These are phyloP conservation scores for Arthrobotrys sinensis DNA, from an alignment of 2,329 filamentous ascomycete species.

Conservation along the genomic window DNA sequence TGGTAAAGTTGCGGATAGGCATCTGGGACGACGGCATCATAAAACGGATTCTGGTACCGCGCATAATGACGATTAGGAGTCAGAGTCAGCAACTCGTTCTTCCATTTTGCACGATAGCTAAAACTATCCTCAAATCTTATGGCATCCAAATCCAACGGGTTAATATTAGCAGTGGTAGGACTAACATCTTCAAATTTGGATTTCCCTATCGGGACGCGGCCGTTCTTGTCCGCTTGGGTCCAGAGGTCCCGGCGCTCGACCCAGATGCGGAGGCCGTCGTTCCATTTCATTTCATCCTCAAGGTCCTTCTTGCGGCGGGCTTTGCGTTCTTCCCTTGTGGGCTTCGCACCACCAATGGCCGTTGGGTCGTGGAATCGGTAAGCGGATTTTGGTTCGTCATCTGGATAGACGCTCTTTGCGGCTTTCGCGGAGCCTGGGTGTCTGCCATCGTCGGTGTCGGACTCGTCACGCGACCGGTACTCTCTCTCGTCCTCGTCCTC, in stretches of 20 bases:
- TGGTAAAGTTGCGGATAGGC: constrained; percentile 63
- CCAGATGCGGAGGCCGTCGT: constrained; percentile 63
- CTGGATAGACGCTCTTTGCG: constrained; percentile 54
- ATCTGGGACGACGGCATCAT: constrained; percentile 60
- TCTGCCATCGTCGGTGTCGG: constrained; percentile 60
- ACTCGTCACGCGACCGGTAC: constrained; percentile 62
- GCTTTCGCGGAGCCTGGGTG: constrained; percentile 50
- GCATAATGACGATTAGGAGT: constrained; percentile 34
- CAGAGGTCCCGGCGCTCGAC: constrained; percentile 63
- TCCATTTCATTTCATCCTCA: constrained; percentile 63
- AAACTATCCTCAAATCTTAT: constrained; percentile 31
- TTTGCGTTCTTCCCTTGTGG: constrained; percentile 48
- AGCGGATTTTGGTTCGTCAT: constrained; percentile 54
- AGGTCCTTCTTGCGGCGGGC: constrained; percentile 51
- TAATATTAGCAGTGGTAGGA: constrained; percentile 19
- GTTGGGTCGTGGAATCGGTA: constrained; percentile 60
- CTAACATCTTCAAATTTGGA: constrained; percentile 64
- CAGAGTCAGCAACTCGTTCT: constrained; percentile 48
- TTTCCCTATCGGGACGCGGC: constrained; percentile 63
- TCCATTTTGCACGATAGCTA: constrained; percentile 37
- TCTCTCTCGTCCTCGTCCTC: constrained; percentile 55
- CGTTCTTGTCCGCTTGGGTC: constrained; percentile 63
- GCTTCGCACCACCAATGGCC: constrained; percentile 38
- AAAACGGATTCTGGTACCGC: constrained; percentile 62
- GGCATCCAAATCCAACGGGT: constrained; percentile 18